phyloP scores from a whole-genome alignment of 805 yeast species.

The Candida caryicola region DNA sequence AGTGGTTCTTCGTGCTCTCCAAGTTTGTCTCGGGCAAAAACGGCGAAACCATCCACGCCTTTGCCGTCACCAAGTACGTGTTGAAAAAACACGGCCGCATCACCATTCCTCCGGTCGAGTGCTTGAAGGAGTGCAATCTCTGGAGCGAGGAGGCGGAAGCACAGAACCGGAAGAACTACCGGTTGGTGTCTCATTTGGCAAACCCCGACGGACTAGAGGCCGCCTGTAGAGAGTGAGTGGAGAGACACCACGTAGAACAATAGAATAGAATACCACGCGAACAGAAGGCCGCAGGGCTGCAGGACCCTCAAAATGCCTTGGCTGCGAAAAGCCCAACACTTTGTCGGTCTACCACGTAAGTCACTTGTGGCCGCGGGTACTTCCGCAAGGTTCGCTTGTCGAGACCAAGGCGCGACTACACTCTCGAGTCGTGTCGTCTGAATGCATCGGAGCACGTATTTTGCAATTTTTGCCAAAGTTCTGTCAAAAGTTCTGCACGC shows the following conservation, averaged over 20 bases:
- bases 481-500: too few species aligned
- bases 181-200: slow-evolving; percentile 35
- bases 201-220: slow-evolving; percentile 11
- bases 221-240: slow-evolving; percentile 5
- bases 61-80: slow-evolving; percentile 75
- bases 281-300: neutral
- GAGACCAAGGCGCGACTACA: too few species aligned
- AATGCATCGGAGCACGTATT: too few species aligned
- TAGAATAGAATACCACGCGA: neutral
- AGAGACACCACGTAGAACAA: too few species aligned
- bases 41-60: slow-evolving; percentile 44
- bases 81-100: slow-evolving; percentile 68
- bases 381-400: too few species aligned
- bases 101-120: slow-evolving; percentile 67
- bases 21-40: slow-evolving; percentile 47
- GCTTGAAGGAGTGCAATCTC: slow-evolving; percentile 54
- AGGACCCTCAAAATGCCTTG: too few species aligned
- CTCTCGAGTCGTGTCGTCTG: too few species aligned
- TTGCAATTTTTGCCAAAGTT: too few species aligned
- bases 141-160: slow-evolving; percentile 50
- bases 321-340: too few species aligned
- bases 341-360: too few species aligned
- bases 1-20: slow-evolving; percentile 76
- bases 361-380: too few species aligned
- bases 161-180: slow-evolving; percentile 39